Percentiles rank a stretch among this genome's conserved stretches.
Evolutionary conservation across 352 stramenopile species (phyloP).

Genomic region (Phytophthora megakarya): DNA sequence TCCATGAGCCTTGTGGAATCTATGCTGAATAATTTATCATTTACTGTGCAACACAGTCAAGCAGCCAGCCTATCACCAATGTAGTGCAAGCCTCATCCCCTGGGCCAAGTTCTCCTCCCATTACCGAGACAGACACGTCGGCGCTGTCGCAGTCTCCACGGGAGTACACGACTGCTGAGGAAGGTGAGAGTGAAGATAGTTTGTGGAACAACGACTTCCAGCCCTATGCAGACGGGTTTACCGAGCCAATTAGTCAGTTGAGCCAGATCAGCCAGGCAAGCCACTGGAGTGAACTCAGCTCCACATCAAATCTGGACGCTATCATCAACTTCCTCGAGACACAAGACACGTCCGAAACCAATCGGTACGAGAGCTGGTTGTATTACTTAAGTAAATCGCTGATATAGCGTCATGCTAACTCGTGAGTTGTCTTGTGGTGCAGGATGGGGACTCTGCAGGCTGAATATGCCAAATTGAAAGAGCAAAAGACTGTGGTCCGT

Average conservation of each 20-base stretch:
- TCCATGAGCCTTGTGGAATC: background rate
- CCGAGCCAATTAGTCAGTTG: constrained; percentile 70
- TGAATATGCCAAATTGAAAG: constrained; percentile 69
- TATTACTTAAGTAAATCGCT: too few relatives aligned
- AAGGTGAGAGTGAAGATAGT: constrained; percentile 65
- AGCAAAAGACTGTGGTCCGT: constrained; percentile 62
- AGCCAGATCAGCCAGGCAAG: constrained; percentile 77
- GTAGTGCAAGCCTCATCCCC: constrained; percentile 9
- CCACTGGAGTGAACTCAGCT: constrained; percentile 84
- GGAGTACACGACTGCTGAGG: constrained; percentile 50
- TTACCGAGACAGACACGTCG: constrained; percentile 28
- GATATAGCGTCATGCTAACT: constrained; percentile 10
- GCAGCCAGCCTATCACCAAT: constrained; percentile 27
- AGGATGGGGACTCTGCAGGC: constrained; percentile 59
- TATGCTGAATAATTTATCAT: constrained; percentile 3
- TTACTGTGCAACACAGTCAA: constrained; percentile 26
- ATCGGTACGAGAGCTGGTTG: constrained; percentile 41
- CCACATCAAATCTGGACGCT: constrained; percentile 82
- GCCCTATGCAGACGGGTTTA: constrained; percentile 48
- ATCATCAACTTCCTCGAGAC: constrained; percentile 87
- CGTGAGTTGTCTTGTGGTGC: constrained; percentile 8
- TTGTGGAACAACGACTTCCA: constrained; percentile 68
- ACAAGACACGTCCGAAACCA: constrained; percentile 68
- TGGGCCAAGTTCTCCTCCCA: constrained; percentile 13
- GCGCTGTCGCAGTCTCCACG: constrained; percentile 46